These are phyloP conservation scores for Neurospora sp. DNA, from an alignment of 2,329 filamentous ascomycete genomes.

Conservation along the genomic window DNA sequence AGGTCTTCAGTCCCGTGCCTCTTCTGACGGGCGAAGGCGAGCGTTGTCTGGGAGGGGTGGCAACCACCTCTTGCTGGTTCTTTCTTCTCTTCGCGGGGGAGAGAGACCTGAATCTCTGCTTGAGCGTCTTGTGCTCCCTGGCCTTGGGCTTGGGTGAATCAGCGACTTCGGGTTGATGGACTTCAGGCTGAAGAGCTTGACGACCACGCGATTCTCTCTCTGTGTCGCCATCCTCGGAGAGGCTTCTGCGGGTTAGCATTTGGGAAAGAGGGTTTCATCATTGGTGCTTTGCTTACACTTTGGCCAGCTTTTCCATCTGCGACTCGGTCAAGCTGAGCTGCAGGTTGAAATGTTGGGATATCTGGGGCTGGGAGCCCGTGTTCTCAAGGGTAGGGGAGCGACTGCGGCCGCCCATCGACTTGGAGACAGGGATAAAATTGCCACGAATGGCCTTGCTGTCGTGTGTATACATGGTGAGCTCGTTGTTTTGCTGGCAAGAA, in stretches of 20 bases:
- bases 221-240: conserved; percentile 7
- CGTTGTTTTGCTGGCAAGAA: conserved; percentile 4
- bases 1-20: background rate
- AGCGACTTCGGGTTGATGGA: background rate
- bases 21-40: conserved; percentile 16
- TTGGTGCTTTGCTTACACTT: conserved; percentile 27
- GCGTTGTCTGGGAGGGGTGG: conserved; percentile 6
- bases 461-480: conserved; percentile 2
- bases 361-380: conserved; percentile 17
- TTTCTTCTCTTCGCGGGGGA: conserved; percentile 1
- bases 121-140: background rate
- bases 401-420: conserved; percentile 18
- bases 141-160: background rate
- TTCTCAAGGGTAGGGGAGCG: conserved; percentile 27
- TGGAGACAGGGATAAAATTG: conserved; percentile 28
- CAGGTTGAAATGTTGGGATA: conserved; percentile 27
- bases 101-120: conserved; percentile 11
- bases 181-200: background rate
- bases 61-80: background rate
- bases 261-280: background rate
- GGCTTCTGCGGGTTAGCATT: background rate
- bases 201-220: conserved; percentile 5
- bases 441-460: conserved; percentile 24
- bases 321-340: conserved; percentile 39
- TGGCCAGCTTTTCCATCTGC: conserved; percentile 37